Evolutionary conservation across 2,329 filamentous ascomycete species (phyloP).

Genomic region (Fusarium guadeloupense): DNA sequence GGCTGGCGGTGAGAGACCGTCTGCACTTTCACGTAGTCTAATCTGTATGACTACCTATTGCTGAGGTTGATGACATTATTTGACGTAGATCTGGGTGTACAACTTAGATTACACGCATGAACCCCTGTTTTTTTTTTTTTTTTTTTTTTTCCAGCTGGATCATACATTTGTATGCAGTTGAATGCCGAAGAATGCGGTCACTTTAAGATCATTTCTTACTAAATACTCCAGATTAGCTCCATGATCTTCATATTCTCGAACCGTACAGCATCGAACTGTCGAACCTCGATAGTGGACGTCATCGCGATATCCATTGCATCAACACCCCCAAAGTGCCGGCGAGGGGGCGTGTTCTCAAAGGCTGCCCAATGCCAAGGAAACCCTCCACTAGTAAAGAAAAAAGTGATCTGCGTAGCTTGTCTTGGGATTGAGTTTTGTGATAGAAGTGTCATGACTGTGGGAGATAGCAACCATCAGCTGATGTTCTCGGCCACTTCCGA

Average conservation of each 20-base stretch:
- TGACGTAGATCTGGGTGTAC: conserved; percentile 2
- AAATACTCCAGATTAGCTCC: neutral
- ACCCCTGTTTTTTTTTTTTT: neutral
- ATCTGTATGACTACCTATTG: neutral
- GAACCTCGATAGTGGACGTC: conserved; percentile 12
- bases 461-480: neutral
- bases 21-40: no score
- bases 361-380: conserved; percentile 11
- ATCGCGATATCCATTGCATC: conserved; percentile 5
- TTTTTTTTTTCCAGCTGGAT: neutral
- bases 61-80: neutral
- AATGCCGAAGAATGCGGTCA: neutral
- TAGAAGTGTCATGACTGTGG: neutral
- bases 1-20: conserved; percentile 18
- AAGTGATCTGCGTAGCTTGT: neutral
- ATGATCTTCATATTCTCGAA: neutral
- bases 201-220: no score
- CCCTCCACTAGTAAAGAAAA: no score
- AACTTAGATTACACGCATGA: conserved; percentile 11
- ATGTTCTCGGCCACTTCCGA: neutral
- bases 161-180: neutral
- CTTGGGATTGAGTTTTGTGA: conserved; percentile 18
- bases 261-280: neutral
- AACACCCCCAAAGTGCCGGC: neutral
- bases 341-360: conserved; percentile 1